These are phyloP conservation scores for Trichoderma cornu-damae DNA, from an alignment of 2,329 filamentous ascomycete species.

Conservation along the genomic window DNA sequence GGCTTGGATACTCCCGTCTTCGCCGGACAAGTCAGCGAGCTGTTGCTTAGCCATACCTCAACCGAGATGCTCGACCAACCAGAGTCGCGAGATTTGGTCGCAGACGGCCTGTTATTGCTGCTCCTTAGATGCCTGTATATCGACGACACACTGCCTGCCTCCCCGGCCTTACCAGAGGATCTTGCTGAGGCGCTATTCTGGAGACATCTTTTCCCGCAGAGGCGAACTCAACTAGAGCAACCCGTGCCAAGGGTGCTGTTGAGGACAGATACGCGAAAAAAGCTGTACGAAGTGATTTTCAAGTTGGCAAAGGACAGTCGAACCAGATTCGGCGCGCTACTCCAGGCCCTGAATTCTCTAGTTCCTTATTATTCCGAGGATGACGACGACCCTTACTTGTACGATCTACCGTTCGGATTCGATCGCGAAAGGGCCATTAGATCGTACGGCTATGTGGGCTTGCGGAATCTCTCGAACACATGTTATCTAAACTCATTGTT, in stretches of 20 bases:
- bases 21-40: slow-evolving; percentile 28
- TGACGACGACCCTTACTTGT: slow-evolving; percentile 51
- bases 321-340: slow-evolving; percentile 44
- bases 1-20: slow-evolving; percentile 31
- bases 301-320: slow-evolving; percentile 49
- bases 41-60: slow-evolving; percentile 38
- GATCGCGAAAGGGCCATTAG: slow-evolving; percentile 66
- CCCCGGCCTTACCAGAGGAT: slow-evolving; percentile 26
- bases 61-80: slow-evolving; percentile 37
- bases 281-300: slow-evolving; percentile 57
- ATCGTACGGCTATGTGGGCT: slow-evolving; percentile 74
- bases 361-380: slow-evolving; percentile 38
- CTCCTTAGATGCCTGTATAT: slow-evolving; percentile 31
- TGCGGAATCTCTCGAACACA: slow-evolving; percentile 91
- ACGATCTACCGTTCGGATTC: slow-evolving; percentile 56
- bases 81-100: slow-evolving; percentile 28
- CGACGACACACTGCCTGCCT: slow-evolving; percentile 26
- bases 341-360: slow-evolving; percentile 38
- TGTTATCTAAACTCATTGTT: slow-evolving; percentile 96
- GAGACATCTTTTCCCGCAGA: slow-evolving; percentile 60
- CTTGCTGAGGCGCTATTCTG: slow-evolving; percentile 48
- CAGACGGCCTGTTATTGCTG: slow-evolving; percentile 29
- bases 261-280: slow-evolving; percentile 50
- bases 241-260: slow-evolving; percentile 43
- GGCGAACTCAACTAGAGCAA: slow-evolving; percentile 29